Evolutionary conservation across 192 early-diverging fungal species (phyloP), one percentile per base, ranked within the genome.

Genomic region (Coemansia biformis): DNA sequence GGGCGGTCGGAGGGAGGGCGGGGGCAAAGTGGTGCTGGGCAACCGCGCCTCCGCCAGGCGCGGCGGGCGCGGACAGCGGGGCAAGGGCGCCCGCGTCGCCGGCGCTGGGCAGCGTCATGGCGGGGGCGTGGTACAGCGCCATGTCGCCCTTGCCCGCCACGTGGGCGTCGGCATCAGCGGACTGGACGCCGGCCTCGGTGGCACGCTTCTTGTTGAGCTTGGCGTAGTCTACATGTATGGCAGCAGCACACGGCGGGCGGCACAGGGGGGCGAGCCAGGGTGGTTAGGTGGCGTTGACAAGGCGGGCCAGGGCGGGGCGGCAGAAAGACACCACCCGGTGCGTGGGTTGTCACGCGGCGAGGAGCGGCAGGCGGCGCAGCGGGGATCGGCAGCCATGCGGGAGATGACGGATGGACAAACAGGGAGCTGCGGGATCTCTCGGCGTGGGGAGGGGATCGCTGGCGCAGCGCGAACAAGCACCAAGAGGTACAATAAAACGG

Each of bases 121-220:
- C 39, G 24, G 11, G 19, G 24, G 14, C 21, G 21, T 41, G 23
- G 19, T 22, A 6, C 2, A 19, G 16, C 6, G 39, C 11, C 11
- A 19, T 14, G 24, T 3, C 39, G 4, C 24, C 18, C 39, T 41
- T 41, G 11, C n/a, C n/a, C n/a, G n/a, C n/a, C n/a, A n/a, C n/a
- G n/a, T n/a, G n/a, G n/a, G 39, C 21, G 23, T 30, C 52, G 13
- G 52, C 40, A 3, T 45, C 45, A 24, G 42, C 28, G 17, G 52
- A 26, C 37, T 51, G 29, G 43, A 40, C 38, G 28, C 29, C 26
- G 33, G 64, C 57, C 21, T 77, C 75, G 13, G 44, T 47, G 4
- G 62, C 59, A 8, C 75, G 67, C 57, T 71, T 71, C 59, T 77
- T 77, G 36, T 66, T 77, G 16, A 77, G 60, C 50, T 77, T 77